A percentile compares a stretch with the other conserved stretches of the same genome.
phyloP scores from a whole-genome alignment of 2,329 filamentous ascomycete genomes.

The Lasiodiplodia hormozganensis region DNA sequence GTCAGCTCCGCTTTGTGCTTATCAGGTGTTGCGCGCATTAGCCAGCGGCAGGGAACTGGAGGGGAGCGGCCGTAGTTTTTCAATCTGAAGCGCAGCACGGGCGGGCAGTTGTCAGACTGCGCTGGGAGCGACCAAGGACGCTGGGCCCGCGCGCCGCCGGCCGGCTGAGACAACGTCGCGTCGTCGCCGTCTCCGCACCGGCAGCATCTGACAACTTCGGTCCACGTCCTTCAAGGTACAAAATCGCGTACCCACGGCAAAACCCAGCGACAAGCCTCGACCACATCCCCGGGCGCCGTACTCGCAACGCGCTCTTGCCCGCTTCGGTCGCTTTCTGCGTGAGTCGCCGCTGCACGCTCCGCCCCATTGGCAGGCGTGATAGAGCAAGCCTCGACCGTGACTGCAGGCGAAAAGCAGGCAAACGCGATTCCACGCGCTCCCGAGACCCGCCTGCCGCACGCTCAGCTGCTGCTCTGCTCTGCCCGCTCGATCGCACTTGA shows the following conservation, averaged over 20 bases:
- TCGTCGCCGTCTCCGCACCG: conserved; percentile 26
- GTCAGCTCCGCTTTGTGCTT: conserved; percentile 21
- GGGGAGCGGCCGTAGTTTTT: background rate
- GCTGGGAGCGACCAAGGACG: conserved; percentile 1
- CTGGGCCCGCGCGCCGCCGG: conserved; percentile 15
- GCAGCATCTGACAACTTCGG: conserved; percentile 27
- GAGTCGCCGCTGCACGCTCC: conserved; percentile 22
- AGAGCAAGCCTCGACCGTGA: conserved; percentile 15
- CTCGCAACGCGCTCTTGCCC: conserved; percentile 22
- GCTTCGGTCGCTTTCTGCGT: conserved; percentile 23
- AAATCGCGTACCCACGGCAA: conserved; percentile 26
- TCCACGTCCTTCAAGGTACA: conserved; percentile 25
- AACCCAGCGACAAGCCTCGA: conserved; percentile 25
- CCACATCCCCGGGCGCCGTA: conserved; percentile 22
- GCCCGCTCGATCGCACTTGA: conserved; percentile 28
- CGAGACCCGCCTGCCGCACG: conserved; percentile 28
- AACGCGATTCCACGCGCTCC: conserved; percentile 23
- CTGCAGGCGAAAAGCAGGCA: conserved; percentile 28
- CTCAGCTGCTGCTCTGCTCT: conserved; percentile 20
- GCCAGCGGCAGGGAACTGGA: background rate
- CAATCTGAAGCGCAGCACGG: background rate
- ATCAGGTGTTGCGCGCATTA: conserved; percentile 15
- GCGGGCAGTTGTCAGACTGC: conserved; percentile 12
- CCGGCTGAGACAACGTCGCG: conserved; percentile 25
- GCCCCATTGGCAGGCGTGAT: conserved; percentile 27